phyloP scores from a whole-genome alignment of 2,329 filamentous ascomycete genomes.

The Ceratocystiopsis brevicomis region DNA sequence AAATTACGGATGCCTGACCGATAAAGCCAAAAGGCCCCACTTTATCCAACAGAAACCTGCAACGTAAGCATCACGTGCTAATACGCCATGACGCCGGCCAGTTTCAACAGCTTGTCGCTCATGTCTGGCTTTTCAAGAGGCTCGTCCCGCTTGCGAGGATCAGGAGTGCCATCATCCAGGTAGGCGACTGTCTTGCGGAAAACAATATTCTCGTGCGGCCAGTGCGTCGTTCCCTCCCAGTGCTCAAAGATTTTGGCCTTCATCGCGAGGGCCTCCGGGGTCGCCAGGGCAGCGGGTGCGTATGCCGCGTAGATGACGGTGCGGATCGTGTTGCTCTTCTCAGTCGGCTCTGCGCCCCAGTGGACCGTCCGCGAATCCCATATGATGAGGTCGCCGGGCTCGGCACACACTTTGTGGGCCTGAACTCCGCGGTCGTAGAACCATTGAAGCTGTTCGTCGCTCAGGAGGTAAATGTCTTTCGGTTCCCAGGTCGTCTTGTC shows the following conservation, averaged over 20 bases:
- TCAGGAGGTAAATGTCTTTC: neutral
- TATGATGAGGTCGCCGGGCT: constrained; percentile 18
- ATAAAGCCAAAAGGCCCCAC: too few species aligned
- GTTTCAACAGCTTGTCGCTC: constrained; percentile 15
- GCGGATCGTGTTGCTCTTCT: constrained; percentile 12
- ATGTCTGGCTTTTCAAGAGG: constrained; percentile 19
- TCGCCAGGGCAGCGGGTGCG: constrained; percentile 17
- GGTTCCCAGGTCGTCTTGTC: constrained; percentile 11
- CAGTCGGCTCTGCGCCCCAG: constrained; percentile 17
- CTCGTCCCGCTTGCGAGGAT: constrained; percentile 8
- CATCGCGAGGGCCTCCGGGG: constrained; percentile 11
- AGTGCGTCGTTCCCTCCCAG: constrained; percentile 15
- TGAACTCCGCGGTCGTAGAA: constrained; percentile 1
- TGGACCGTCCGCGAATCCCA: constrained; percentile 19
- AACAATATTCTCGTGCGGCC: constrained; percentile 7
- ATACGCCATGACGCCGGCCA: constrained; percentile 17
- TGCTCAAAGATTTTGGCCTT: constrained; percentile 15
- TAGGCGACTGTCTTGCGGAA: neutral
- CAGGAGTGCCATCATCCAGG: constrained; percentile 1
- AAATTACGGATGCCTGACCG: too few species aligned
- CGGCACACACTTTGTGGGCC: constrained; percentile 14
- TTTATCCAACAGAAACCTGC: too few species aligned
- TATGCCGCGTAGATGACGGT: constrained; percentile 18
- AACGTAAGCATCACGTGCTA: too few species aligned
- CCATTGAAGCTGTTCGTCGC: neutral